A percentile compares a stretch with the other conserved stretches of the same genome.
phyloP scores from a whole-genome alignment of 805 yeast species.

The Torulaspora quercuum region DNA sequence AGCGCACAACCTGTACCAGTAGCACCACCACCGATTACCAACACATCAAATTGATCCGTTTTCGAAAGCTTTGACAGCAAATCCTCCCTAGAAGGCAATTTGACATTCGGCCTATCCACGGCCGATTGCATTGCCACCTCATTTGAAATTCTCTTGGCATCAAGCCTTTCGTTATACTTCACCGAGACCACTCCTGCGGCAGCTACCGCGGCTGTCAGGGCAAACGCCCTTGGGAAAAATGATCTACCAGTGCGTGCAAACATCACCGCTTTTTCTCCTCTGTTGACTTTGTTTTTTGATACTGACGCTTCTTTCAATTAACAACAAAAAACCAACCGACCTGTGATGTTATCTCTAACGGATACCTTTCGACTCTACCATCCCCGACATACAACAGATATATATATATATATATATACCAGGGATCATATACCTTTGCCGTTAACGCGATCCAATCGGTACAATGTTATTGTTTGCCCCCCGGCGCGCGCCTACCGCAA shows the following conservation, averaged over 20 bases:
- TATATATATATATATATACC: no score
- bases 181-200: constrained; percentile 14
- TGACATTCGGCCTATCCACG: constrained; percentile 19
- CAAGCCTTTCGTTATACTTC: constrained; percentile 4
- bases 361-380: constrained; percentile 3
- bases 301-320: background rate
- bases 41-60: constrained; percentile 63
- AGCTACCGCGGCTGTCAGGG: constrained; percentile 13
- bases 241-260: constrained; percentile 15
- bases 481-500: no score
- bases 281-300: no score
- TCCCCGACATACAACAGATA: no score
- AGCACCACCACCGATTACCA: constrained; percentile 95
- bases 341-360: background rate
- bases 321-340: no score
- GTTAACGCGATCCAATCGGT: no score
- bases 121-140: constrained; percentile 16
- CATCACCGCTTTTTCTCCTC: no score
- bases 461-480: no score
- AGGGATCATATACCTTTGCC: constrained; percentile 6
- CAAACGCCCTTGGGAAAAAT: constrained; percentile 10
- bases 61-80: constrained; percentile 47
- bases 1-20: constrained; percentile 91
- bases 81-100: constrained; percentile 50
- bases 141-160: constrained; percentile 8